A percentile compares a stretch with the other conserved stretches of the same genome.
These are phyloP conservation scores for Mycena amicta DNA, from an alignment of 768 basidiomycete species.

Conservation along the genomic window DNA sequence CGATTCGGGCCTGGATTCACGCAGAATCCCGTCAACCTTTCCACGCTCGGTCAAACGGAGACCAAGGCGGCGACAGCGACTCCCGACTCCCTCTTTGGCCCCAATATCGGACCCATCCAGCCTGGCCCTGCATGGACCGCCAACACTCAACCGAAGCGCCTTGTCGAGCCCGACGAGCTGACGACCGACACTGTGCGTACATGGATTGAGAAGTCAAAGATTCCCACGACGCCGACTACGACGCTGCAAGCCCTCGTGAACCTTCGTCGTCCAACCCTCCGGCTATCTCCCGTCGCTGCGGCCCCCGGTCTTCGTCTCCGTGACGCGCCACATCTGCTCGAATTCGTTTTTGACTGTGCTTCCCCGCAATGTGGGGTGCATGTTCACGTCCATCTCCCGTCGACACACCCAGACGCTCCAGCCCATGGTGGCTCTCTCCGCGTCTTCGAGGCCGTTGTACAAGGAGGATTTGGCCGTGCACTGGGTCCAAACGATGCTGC, in stretches of 20 bases:
- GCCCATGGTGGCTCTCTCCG: constrained; percentile 42
- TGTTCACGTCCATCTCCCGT: constrained; percentile 72
- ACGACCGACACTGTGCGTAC: constrained; percentile 78
- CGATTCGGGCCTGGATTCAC: constrained; percentile 10
- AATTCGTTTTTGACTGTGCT: constrained; percentile 93
- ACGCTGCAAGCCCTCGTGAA: constrained; percentile 94
- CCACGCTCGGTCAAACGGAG: neutral
- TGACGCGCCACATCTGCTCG: constrained; percentile 66
- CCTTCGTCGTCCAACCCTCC: constrained; percentile 86
- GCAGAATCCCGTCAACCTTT: constrained; percentile 15
- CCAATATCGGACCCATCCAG: constrained; percentile 79
- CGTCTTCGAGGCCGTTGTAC: constrained; percentile 65
- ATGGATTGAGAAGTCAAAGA: constrained; percentile 89
- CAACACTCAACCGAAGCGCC: constrained; percentile 56
- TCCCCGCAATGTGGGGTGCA: constrained; percentile 82
- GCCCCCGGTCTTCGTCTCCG: constrained; percentile 45
- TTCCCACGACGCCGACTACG: constrained; percentile 61
- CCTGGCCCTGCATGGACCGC: constrained; percentile 74
- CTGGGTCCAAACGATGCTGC: constrained; percentile 80
- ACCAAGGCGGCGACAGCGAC: constrained; percentile 29
- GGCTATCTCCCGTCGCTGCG: constrained; percentile 65
- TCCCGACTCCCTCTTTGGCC: constrained; percentile 86
- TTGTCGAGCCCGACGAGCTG: constrained; percentile 62
- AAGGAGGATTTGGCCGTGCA: constrained; percentile 80
- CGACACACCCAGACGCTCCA: constrained; percentile 60